Base-by-base conservation (phyloP, 495 filamentous ascomycete species). In the Penicillium chermesinum region DNA sequence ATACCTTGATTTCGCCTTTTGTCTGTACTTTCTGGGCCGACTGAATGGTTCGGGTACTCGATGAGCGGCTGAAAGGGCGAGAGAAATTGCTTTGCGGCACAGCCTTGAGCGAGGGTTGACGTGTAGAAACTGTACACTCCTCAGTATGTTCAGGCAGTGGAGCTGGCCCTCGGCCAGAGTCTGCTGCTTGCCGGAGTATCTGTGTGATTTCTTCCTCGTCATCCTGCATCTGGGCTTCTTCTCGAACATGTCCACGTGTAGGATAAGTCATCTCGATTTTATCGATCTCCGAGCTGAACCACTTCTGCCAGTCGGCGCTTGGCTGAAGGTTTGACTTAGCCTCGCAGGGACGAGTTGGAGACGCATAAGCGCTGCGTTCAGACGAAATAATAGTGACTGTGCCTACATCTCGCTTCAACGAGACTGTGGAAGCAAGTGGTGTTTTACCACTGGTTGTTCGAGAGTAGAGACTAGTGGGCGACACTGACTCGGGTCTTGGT, bases 161-260 rank as follows among this genome's bases (percentile, higher is more conserved):
- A 4, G 25, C 34, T 6, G 46, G 19, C 32, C 22, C 22, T n/a
- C 49, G 37, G 16, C 25, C 38, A 1, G 50, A 38, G 13, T 35
- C 15, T 18, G 34, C 44, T 9, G 36, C 30, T 46, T 36, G 47
- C 15, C 42, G 55, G 5, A 54, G 30, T 8, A 58, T 45, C 0
- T 40, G 38, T 19, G 45, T 56, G 17, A 65, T 49, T 8, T 55
- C 22, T 18, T 55, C 40, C 22, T 62, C 54, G 27, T 85, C 78
- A 21, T 71, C 74, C 20, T 73, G 58, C 38, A 80, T 81, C 38
- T 86, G 81, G 1, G 83, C 75, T 25, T 66, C 47, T 62, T 88
- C 84, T 12, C 82, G 70, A 41, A 82, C 55, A 59, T 87, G 84
- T 0, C 76, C 70, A 58, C 41, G 73, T 10, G 41, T 46, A 17